A percentile compares a stretch with the other conserved stretches of the same genome.
Evolutionary conservation across 768 basidiomycete species (phyloP).

Genomic region (Mycena capillaripes): DNA sequence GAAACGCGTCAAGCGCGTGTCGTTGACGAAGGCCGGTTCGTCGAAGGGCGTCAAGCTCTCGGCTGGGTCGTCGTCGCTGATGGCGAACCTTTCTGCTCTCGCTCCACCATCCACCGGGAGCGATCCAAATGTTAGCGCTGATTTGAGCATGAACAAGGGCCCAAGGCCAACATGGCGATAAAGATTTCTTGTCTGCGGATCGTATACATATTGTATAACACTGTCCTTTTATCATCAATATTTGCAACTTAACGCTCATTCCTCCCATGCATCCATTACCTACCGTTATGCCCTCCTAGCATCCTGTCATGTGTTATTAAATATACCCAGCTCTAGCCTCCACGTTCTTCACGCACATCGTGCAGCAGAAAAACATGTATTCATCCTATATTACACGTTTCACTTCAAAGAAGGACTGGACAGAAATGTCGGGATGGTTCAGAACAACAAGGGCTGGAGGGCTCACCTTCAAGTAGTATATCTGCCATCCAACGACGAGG

Average conservation of each 20-base stretch:
- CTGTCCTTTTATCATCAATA: conserved; percentile 28
- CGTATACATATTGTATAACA: conserved; percentile 30
- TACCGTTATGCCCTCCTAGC: conserved; percentile 30
- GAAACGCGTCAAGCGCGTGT: conserved; percentile 72
- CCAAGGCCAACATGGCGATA: conserved; percentile 73
- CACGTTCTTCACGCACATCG: background rate
- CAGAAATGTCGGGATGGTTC: conserved; percentile 15
- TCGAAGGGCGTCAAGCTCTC: conserved; percentile 26
- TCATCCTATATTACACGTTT: conserved; percentile 83
- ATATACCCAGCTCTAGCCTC: conserved; percentile 40
- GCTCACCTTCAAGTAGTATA: conserved; percentile 93
- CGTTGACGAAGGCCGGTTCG: conserved; percentile 56
- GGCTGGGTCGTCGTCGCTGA: conserved; percentile 39
- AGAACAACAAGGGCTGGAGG: conserved; percentile 19
- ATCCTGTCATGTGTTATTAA: conserved; percentile 30
- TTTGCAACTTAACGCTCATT: conserved; percentile 35
- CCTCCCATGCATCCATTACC: conserved; percentile 33
- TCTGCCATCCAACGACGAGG: conserved; percentile 94
- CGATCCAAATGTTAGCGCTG: conserved; percentile 64
- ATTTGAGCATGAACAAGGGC: conserved; percentile 61
- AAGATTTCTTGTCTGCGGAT: conserved; percentile 39
- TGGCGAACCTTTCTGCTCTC: conserved; percentile 49
- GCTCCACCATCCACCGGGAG: conserved; percentile 32
- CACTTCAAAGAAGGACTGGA: conserved; percentile 90
- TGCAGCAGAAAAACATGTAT: conserved; percentile 26